Evolutionary conservation across 345 rosid genomes (phyloP).

Genomic region (Mangifera indica): DNA sequence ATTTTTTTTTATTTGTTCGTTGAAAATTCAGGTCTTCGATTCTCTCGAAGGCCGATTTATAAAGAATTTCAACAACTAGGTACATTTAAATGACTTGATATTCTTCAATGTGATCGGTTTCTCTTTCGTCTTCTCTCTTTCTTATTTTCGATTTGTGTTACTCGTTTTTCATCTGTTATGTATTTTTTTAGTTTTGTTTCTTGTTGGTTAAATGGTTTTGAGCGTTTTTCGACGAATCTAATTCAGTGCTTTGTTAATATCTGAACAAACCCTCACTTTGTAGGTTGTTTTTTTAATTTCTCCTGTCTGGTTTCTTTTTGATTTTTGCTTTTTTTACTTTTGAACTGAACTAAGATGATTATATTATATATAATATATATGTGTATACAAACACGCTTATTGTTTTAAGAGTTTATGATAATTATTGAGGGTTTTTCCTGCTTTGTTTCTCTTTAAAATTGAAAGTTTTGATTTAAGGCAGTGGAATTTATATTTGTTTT

Average conservation of each 20-base stretch:
- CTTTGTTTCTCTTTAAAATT: background rate
- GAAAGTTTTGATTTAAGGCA: background rate
- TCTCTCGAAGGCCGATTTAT: slow-evolving; percentile 30
- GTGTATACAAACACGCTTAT: background rate
- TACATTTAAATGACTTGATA: background rate
- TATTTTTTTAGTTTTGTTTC: background rate
- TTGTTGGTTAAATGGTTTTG: background rate
- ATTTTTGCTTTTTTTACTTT: background rate
- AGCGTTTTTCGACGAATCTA: background rate
- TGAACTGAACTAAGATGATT: background rate
- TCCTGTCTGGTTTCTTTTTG: background rate
- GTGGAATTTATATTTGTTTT: background rate
- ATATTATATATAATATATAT: too few species aligned
- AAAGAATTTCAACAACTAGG: slow-evolving; percentile 17
- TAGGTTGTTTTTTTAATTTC: background rate
- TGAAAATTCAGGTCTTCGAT: slow-evolving; percentile 30
- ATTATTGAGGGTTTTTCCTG: background rate
- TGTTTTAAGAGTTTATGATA: background rate
- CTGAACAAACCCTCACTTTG: background rate
- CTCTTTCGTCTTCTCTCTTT: background rate
- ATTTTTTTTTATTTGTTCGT: slow-evolving; percentile 3
- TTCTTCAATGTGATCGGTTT: slow-evolving; percentile 10
- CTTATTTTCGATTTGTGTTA: background rate
- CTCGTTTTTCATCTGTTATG: background rate
- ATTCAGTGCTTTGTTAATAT: background rate